These are phyloP conservation scores for Backusella parvicylindrica DNA, from an alignment of 192 early-diverging fungal species.

Conservation along the genomic window DNA sequence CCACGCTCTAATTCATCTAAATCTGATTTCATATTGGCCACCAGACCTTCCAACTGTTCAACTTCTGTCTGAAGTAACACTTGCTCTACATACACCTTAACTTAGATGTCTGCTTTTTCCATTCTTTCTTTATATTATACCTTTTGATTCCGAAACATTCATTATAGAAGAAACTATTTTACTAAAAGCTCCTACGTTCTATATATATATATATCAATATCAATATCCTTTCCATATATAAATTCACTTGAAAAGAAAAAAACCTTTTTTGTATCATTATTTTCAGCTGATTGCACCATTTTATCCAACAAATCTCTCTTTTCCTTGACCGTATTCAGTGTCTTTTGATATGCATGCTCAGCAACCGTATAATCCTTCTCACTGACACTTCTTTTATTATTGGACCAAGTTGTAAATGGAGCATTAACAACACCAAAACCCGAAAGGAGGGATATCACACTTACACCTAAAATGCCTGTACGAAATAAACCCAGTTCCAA, in stretches of 20 bases:
- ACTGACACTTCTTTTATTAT: conserved; percentile 51
- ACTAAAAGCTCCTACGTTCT: not conserved
- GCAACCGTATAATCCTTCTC: not conserved
- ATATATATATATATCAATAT: not conserved
- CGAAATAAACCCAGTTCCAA: conserved; percentile 77
- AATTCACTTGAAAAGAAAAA: not conserved
- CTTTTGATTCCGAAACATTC: not conserved
- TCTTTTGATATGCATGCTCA: conserved; percentile 55
- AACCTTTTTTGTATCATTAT: not conserved
- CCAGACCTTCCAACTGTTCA: conserved; percentile 10
- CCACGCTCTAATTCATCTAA: conserved; percentile 21
- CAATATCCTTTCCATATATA: not conserved
- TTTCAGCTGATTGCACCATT: not conserved
- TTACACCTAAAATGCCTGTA: conserved; percentile 87
- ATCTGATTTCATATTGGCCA: conserved; percentile 20
- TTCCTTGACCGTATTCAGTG: conserved; percentile 58
- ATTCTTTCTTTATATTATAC: not conserved
- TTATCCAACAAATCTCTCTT: conserved; percentile 33
- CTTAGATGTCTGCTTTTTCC: not conserved
- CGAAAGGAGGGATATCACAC: conserved; percentile 88
- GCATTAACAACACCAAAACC: conserved; percentile 94
- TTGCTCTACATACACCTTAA: not conserved
- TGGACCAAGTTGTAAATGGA: conserved; percentile 81
- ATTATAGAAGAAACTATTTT: not conserved
- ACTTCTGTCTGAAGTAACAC: conserved; percentile 17